Base-by-base conservation (phyloP, 2,329 filamentous ascomycete species). In the Xylariaceae sp. region DNA sequence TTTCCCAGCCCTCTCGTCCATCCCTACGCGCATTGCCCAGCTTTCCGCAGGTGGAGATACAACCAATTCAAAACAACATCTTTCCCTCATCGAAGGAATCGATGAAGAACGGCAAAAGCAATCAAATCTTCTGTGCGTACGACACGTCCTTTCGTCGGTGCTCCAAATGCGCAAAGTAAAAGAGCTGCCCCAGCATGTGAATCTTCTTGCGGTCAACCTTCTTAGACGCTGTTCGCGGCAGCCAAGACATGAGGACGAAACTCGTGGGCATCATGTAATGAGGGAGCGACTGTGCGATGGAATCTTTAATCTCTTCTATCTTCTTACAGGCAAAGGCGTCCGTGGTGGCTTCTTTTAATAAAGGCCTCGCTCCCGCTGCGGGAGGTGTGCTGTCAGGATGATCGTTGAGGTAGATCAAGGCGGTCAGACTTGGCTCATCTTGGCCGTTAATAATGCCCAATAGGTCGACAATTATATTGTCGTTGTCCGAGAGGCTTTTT, bases 161-260 rank as follows among this genome's bases (percentile, higher is more conserved):
- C 26, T 58, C 54, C 2, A 60, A 46, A 2, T 54, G 49, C 16
- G 53, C 21, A 21, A 56, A 54, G 40, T 60, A 58, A 18, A 56
- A 60, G 29, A 56, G 16, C 6, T 60, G 53, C 13, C 58, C 58
- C 18, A 60, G 9, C 53, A 58, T 56, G 22, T 58, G 55, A 4
- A 58, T 60, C 46, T 56, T 58, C 49, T 60, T 60, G 8, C 56
- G 47, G 18, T 58, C 58, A 5, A 60, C 51, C 47, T 60, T 58
- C 21, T 60, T 58, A 7, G 51, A 58, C 12, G 53, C 54, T 5
- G 58, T 60, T 5, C 51, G 45, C 1, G 54, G 56, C 8, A 60
- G n/a, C 56, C 53, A 58, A 21, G 58, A 53, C 53, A 58, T 60
- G 34, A 60, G 54, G 9, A 60, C 53, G 21, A 58, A 60, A 29